These are phyloP conservation scores for Jackrogersella multiformis DNA, from an alignment of 495 filamentous ascomycete genomes.

Conservation along the genomic window DNA sequence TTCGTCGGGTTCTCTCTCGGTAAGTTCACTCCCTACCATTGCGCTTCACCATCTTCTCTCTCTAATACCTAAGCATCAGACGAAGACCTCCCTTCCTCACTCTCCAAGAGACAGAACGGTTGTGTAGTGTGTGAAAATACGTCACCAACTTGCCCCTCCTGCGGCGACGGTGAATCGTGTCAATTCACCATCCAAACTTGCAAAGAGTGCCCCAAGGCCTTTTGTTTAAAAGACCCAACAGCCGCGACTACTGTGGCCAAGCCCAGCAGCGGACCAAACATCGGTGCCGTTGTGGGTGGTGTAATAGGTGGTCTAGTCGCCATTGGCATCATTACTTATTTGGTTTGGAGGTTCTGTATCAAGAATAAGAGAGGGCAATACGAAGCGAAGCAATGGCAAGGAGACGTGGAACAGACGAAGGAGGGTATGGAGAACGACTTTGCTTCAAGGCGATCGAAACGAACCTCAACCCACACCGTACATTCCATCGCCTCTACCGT, in stretches of 20 bases:
- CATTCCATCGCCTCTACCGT: conserved; percentile 94
- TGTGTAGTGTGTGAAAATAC: conserved; percentile 44
- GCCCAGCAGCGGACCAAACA: conserved; percentile 63
- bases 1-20: conserved; percentile 46
- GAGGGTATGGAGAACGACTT: conserved; percentile 67
- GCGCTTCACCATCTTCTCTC: neutral
- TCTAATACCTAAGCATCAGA: conserved; percentile 36
- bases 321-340: conserved; percentile 74
- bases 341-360: conserved; percentile 88
- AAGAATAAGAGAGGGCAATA: conserved; percentile 76
- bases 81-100: conserved; percentile 34
- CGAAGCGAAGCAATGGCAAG: conserved; percentile 62
- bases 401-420: conserved; percentile 59
- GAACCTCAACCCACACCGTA: conserved; percentile 85
- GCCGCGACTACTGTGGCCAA: conserved; percentile 27
- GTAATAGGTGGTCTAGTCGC: conserved; percentile 79
- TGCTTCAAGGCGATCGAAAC: conserved; percentile 67
- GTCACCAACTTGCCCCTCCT: conserved; percentile 61
- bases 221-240: conserved; percentile 51
- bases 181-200: conserved; percentile 50
- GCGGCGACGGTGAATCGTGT: conserved; percentile 52
- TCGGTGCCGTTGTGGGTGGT: conserved; percentile 85
- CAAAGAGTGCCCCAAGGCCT: conserved; percentile 49
- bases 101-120: conserved; percentile 43
- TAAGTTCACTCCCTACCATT: conserved; percentile 30